Conservation (phyloP, 2,329 filamentous ascomycete genomes). For the Falciphora oryzae region DNA sequence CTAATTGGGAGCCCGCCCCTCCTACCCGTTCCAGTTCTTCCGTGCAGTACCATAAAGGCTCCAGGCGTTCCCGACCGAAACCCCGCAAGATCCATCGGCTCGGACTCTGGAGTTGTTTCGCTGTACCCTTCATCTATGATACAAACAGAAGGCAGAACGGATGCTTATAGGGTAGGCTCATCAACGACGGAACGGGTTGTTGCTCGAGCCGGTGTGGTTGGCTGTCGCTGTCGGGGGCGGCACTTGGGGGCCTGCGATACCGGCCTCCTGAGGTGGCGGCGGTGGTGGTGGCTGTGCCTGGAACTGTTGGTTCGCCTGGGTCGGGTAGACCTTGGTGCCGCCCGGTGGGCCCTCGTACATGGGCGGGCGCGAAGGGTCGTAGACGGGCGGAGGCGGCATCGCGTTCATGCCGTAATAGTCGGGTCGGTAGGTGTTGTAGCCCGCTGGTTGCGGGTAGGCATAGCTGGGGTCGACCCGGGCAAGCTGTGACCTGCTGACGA, state of each 20-base stretch:
- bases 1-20: no score
- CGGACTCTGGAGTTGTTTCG: not conserved
- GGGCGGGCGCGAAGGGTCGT: conserved; percentile 51
- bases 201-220: conserved; percentile 25
- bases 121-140: no score
- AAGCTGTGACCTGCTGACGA: conserved; percentile 42
- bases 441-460: conserved; percentile 35
- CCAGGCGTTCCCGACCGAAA: not conserved
- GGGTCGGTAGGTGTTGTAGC: conserved; percentile 35
- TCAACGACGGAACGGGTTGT: conserved; percentile 22
- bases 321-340: conserved; percentile 47
- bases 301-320: conserved; percentile 27
- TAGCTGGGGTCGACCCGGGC: conserved; percentile 44
- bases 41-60: no score
- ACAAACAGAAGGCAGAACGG: no score
- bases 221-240: conserved; percentile 32
- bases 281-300: conserved; percentile 1
- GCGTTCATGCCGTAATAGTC: conserved; percentile 42
- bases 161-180: not conserved
- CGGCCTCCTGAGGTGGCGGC: conserved; percentile 3
- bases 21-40: no score
- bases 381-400: conserved; percentile 50
- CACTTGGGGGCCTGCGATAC: conserved; percentile 11
- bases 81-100: not conserved
- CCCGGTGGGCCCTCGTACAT: conserved; percentile 47